These are phyloP conservation scores for Lasiodiplodia sp. DNA, from an alignment of 2,329 filamentous ascomycete species.

Conservation along the genomic window DNA sequence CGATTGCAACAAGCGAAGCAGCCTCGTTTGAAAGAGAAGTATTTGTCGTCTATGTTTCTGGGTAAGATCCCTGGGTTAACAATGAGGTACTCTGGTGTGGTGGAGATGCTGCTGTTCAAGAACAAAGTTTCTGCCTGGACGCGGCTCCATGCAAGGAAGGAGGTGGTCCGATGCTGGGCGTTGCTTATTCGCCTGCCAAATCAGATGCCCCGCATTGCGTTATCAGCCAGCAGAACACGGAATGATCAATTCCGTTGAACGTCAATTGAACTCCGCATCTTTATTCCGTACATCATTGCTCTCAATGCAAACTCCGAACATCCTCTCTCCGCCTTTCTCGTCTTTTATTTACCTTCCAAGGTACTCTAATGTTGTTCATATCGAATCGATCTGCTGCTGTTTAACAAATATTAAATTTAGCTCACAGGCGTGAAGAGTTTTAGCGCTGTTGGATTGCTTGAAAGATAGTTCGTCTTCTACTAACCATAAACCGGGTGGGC, in stretches of 20 bases:
- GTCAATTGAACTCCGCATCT: background rate
- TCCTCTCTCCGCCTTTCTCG: too few species aligned
- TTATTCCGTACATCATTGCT: background rate
- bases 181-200: background rate
- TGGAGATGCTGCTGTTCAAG: background rate
- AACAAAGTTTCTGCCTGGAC: slow-evolving; percentile 10
- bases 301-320: too few species aligned
- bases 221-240: background rate
- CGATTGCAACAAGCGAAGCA: background rate
- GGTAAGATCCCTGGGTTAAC: background rate
- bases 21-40: background rate
- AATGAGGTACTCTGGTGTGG: background rate
- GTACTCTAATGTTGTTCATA: too few species aligned
- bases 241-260: too few species aligned
- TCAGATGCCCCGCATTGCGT: background rate
- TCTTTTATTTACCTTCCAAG: too few species aligned
- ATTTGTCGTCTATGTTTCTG: background rate
- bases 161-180: background rate
- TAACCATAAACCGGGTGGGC: slow-evolving; percentile 14
- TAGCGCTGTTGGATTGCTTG: slow-evolving; percentile 20
- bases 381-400: slow-evolving; percentile 15
- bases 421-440: slow-evolving; percentile 14
- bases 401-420: slow-evolving; percentile 7
- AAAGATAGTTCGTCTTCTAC: slow-evolving; percentile 15
- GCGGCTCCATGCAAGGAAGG: background rate